phyloP scores from a whole-genome alignment of 2,329 filamentous ascomycete genomes.

The Didymella lethalis region DNA sequence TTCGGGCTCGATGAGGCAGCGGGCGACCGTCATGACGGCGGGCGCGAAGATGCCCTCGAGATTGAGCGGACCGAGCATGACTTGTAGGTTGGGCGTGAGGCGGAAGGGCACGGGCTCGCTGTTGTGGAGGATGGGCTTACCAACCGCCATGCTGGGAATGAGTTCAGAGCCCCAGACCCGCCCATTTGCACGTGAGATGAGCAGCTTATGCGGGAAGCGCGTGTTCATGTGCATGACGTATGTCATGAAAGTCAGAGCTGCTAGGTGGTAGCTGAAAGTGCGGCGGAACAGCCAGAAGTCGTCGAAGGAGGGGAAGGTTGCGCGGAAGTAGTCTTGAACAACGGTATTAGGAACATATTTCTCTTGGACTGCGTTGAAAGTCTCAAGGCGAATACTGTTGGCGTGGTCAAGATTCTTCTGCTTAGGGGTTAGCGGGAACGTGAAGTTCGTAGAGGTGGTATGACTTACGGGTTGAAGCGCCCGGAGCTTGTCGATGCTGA shows the following conservation, averaged over 20 bases:
- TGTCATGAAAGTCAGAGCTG: conserved; percentile 96
- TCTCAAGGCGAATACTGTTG: conserved; percentile 80
- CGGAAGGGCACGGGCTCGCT: conserved; percentile 96
- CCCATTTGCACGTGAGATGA: conserved; percentile 84
- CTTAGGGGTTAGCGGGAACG: conserved; percentile 22
- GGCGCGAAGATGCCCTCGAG: conserved; percentile 97
- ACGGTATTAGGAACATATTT: conserved; percentile 88
- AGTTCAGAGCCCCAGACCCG: conserved; percentile 97
- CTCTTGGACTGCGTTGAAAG: conserved; percentile 93
- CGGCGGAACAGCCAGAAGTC: conserved; percentile 99
- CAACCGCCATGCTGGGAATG: conserved; percentile 84
- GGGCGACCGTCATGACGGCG: conserved; percentile 93
- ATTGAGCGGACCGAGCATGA: conserved; percentile 92
- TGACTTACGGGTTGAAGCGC: conserved; percentile 60
- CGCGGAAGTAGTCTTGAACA: conserved; percentile 87
- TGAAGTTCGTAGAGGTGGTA: conserved; percentile 7
- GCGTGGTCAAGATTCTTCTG: conserved; percentile 75
- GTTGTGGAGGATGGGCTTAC: conserved; percentile 91
- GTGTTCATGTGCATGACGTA: conserved; percentile 98
- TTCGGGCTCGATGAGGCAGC: conserved; percentile 85
- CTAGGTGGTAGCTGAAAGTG: conserved; percentile 95
- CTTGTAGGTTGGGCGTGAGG: conserved; percentile 94
- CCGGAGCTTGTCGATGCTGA: conserved; percentile 93
- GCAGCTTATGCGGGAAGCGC: conserved; percentile 94
- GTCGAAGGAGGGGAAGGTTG: conserved; percentile 83